These are phyloP conservation scores for Plenodomus biglobosus DNA, from an alignment of 2,329 filamentous ascomycete genomes.

Conservation along the genomic window DNA sequence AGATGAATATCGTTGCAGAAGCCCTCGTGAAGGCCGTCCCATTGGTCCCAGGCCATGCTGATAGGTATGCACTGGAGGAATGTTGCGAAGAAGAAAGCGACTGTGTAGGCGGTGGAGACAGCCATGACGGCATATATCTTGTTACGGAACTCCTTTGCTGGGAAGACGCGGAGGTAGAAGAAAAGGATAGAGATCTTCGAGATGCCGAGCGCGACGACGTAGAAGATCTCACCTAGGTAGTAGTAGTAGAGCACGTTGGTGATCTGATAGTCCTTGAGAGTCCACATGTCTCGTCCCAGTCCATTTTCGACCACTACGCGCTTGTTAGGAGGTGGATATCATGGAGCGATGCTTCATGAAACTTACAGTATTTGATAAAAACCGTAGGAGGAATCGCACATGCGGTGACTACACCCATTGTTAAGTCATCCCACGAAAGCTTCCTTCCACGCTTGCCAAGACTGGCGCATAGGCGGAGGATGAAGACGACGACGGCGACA, in stretches of 20 bases:
- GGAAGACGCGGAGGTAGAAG: constrained; percentile 42
- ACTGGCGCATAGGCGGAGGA: constrained; percentile 41
- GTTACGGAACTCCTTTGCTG: constrained; percentile 27
- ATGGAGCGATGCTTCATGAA: not conserved
- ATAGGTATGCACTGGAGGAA: constrained; percentile 55
- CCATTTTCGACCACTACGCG: constrained; percentile 36
- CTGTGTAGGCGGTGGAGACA: constrained; percentile 27
- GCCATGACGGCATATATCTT: constrained; percentile 29
- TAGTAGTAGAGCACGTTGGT: constrained; percentile 45
- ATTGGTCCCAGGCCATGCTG: constrained; percentile 51
- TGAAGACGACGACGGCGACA: constrained; percentile 36
- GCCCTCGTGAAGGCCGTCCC: constrained; percentile 29
- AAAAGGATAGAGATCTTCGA: constrained; percentile 41
- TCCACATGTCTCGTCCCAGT: constrained; percentile 57
- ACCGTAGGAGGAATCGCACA: constrained; percentile 24
- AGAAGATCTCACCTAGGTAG: constrained; percentile 36
- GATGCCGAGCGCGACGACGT: constrained; percentile 31
- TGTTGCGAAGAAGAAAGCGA: constrained; percentile 53
- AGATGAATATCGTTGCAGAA: constrained; percentile 39
- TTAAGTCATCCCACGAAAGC: constrained; percentile 44
- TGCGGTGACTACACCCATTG: constrained; percentile 44
- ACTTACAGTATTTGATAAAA: constrained; percentile 13
- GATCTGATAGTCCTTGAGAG: constrained; percentile 45
- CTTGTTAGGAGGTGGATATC: not conserved
- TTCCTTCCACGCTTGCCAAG: constrained; percentile 36